Conservation (phyloP, 1,139 yeast genomes). For the Yamadazyma triangularis region DNA sequence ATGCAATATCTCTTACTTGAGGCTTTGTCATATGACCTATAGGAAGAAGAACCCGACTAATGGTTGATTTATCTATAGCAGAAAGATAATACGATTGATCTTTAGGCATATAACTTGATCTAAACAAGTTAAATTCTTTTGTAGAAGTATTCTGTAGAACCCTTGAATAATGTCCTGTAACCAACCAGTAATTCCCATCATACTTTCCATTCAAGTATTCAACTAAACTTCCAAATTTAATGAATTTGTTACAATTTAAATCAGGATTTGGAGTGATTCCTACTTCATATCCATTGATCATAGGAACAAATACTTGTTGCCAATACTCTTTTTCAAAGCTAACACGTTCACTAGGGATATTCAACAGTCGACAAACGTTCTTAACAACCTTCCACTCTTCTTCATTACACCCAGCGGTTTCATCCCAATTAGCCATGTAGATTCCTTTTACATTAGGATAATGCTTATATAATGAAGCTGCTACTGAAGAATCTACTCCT, state of each 20-base stretch:
- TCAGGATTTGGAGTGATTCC: constrained; percentile 97
- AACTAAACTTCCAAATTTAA: constrained; percentile 79
- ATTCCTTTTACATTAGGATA: constrained; percentile 66
- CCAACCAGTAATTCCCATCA: constrained; percentile 65
- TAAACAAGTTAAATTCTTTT: constrained; percentile 43
- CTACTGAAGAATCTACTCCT: constrained; percentile 93
- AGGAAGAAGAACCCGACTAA: constrained; percentile 64
- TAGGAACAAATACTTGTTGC: constrained; percentile 88
- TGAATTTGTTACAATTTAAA: constrained; percentile 75
- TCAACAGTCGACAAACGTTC: constrained; percentile 52
- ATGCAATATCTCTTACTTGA: constrained; percentile 65
- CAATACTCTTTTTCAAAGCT: constrained; percentile 90
- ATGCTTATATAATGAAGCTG: constrained; percentile 63
- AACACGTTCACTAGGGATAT: constrained; percentile 69
- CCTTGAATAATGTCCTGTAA: constrained; percentile 90
- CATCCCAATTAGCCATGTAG: constrained; percentile 92
- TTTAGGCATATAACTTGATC: constrained; percentile 59
- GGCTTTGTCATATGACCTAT: constrained; percentile 76
- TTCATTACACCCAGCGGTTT: constrained; percentile 70
- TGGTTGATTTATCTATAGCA: constrained; percentile 46
- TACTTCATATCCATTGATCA: constrained; percentile 63
- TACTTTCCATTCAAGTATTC: constrained; percentile 44
- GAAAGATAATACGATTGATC: constrained; percentile 92
- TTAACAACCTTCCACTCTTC: constrained; percentile 86
- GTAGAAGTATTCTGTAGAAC: constrained; percentile 33